These are phyloP conservation scores for Aspergillus diversus DNA, from an alignment of 495 filamentous ascomycete species.

Conservation along the genomic window DNA sequence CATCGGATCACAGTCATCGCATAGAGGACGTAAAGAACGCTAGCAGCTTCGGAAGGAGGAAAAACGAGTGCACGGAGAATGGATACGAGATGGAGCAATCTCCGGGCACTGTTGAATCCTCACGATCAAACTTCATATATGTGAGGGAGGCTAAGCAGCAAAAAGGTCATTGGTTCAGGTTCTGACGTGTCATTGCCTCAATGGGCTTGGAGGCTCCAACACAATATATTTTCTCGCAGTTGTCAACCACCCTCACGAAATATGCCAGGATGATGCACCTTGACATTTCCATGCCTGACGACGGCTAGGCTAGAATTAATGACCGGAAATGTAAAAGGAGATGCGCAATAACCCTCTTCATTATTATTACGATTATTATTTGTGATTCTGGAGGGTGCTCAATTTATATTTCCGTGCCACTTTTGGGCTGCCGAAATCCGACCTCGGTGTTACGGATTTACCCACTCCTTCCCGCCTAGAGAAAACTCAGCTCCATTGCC, in stretches of 20 bases:
- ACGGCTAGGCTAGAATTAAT: neutral
- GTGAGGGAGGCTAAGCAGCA: neutral
- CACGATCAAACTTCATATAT: neutral
- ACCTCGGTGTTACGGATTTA: conserved; percentile 3
- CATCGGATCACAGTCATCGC: neutral
- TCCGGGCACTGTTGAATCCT: neutral
- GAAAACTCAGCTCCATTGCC: neutral
- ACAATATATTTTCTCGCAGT: neutral
- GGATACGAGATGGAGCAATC: neutral
- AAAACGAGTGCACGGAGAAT: neutral
- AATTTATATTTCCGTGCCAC: neutral
- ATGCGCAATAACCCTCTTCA: neutral
- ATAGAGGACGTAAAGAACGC: neutral
- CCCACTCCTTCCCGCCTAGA: neutral
- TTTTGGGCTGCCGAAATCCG: neutral
- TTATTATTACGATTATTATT: neutral
- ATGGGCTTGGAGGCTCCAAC: neutral
- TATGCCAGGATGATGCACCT: neutral
- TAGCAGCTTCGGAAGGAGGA: neutral
- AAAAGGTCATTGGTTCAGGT: neutral
- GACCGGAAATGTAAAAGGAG: neutral
- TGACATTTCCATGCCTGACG: neutral
- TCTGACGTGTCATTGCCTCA: conserved; percentile 1
- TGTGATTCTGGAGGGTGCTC: neutral
- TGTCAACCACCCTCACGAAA: neutral